Evolutionary conservation across 208 protist genomes (phyloP), one percentile per base, ranked within the genome.

Genomic region (Leishmania turanica): DNA sequence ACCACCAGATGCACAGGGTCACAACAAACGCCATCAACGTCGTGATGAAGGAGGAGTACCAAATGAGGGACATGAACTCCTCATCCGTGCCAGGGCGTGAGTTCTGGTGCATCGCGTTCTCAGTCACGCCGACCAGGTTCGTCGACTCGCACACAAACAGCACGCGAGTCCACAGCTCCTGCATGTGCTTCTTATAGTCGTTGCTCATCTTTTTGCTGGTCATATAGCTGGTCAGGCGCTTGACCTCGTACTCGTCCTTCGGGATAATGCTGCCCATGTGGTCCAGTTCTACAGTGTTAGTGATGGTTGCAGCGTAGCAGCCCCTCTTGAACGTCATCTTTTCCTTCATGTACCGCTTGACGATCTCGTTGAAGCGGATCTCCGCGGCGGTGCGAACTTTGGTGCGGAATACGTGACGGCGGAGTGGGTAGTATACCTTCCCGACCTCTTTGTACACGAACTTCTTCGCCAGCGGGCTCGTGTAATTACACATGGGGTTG

Each of bases 181-280:
- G 92, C 87, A 97, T 95, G 87, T 93, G 88, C 86, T 95, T 95
- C 87, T 96, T 95, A 86, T 96, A 97, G 83, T 97, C 94, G 81
- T 95, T 92, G 80, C 91, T 95, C 91, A 95, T 96, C 89, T 97
- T 95, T 82, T 96, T 95, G 84, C 91, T 95, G 73, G 92, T 97
- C 92, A 97, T 96, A 82, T 97, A 97, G 89, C 91, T 95, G 49
- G 94, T 97, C 65, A 96, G 88, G 68, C 90, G 89, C 82, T 92
- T 90, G 62, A 97, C 92, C 82, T 97, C 94, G 84, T 97, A 97
- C 86, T 97, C 94, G 84, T 97, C 94, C 85, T 97, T 97, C 60
- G 94, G 94, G 77, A 97, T 95, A 82, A 97, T 97, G 86, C 91
- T 96, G 78, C 92, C 92, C 94, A 97, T 97, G 83, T 97, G 92